Percentiles rank a stretch among this genome's conserved stretches.
Evolutionary conservation across 768 basidiomycete species (phyloP).

Genomic region (Lactarius deliciosus): DNA sequence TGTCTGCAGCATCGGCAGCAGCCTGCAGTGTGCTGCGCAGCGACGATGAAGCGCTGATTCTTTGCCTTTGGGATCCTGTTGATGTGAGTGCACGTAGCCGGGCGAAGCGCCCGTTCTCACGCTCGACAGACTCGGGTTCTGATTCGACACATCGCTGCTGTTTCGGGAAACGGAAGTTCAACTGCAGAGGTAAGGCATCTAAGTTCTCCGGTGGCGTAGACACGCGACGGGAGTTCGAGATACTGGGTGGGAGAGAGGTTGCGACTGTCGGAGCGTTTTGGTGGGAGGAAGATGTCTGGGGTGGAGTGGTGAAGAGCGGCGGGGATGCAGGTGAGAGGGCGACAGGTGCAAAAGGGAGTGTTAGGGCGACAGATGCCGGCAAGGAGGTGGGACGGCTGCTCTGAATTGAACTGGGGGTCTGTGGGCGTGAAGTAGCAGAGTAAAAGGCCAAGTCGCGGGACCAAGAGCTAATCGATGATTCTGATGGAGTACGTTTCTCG

Average conservation of each 20-base stretch:
- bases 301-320: constrained; percentile 18
- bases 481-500: constrained; percentile 20
- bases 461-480: constrained; percentile 22
- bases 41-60: constrained; percentile 20
- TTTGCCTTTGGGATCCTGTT: constrained; percentile 4
- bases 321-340: neutral
- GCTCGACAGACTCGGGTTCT: constrained; percentile 14
- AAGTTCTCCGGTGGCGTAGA: neutral
- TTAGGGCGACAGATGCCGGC: constrained; percentile 9
- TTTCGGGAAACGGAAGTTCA: constrained; percentile 24
- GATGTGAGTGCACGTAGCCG: constrained; percentile 11
- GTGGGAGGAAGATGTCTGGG: constrained; percentile 1
- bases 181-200: constrained; percentile 15
- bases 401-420: constrained; percentile 22
- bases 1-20: constrained; percentile 16
- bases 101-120: constrained; percentile 20
- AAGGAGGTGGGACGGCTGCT: constrained; percentile 21
- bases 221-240: neutral
- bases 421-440: constrained; percentile 21
- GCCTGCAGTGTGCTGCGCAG: constrained; percentile 21
- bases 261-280: neutral
- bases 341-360: constrained; percentile 6
- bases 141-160: constrained; percentile 19
- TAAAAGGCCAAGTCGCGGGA: constrained; percentile 23
- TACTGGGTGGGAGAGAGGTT: constrained; percentile 8